These are phyloP conservation scores for carrot (Daucus carota) DNA, from an alignment of 129 eudicot genomes.

Conservation along the genomic window DH1_v3.0 NC_030389.2:38096001-38096500, in stretches of 20 bases:
- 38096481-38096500: conserved; percentile 88
- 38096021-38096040: conserved; percentile 59
- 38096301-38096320: conserved; percentile 46
- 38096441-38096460: conserved; percentile 49
- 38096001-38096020: conserved; percentile 48
- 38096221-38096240: not conserved
- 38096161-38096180: not conserved
- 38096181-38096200: not conserved
- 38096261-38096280: conserved; percentile 39
- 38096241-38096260: not conserved
- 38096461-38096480: conserved; percentile 56
- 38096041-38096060: conserved; percentile 54
- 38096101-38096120: conserved; percentile 59
- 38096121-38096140: not conserved
- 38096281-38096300: conserved; percentile 16
- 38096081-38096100: conserved; percentile 84
- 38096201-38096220: not conserved
- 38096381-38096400: conserved; percentile 59
- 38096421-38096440: conserved; percentile 35
- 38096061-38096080: conserved; percentile 77
- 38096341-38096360: conserved; percentile 52
- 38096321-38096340: conserved; percentile 61
- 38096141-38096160: not conserved
- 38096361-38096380: conserved; percentile 60
- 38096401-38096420: conserved; percentile 52